Evolutionary conservation across 306 rosid genomes (phyloP).

Genomic region (Pterocarpus santalinus): DNA sequence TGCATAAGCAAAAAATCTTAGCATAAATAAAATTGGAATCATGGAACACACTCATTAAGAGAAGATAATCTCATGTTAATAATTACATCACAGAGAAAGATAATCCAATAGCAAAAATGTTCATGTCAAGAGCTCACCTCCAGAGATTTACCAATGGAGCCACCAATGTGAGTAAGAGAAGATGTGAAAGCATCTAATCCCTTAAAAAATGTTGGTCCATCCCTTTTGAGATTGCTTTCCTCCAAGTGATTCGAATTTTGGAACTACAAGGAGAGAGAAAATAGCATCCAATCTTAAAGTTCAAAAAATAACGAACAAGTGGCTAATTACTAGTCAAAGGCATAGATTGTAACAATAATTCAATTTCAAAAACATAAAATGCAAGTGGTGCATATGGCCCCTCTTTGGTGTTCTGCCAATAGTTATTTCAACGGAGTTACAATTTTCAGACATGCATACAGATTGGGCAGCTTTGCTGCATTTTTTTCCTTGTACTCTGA

Average conservation of each 20-base stretch:
- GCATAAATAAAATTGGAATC: slow-evolving; percentile 35
- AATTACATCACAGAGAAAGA: slow-evolving; percentile 4
- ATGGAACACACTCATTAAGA: slow-evolving; percentile 3
- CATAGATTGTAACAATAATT: slow-evolving; percentile 21
- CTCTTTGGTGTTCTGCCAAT: not conserved
- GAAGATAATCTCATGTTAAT: slow-evolving; percentile 3
- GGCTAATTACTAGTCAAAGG: slow-evolving; percentile 31
- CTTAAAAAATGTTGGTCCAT: slow-evolving; percentile 69
- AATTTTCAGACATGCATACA: slow-evolving; percentile 15
- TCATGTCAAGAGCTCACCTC: slow-evolving; percentile 70
- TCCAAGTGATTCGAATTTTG: slow-evolving; percentile 55
- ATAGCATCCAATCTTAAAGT: slow-evolving; percentile 41
- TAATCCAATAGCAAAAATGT: slow-evolving; percentile 19
- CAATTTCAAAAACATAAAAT: slow-evolving; percentile 24
- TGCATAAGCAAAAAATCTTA: not conserved
- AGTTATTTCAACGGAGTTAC: slow-evolving; percentile 1
- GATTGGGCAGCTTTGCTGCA: slow-evolving; percentile 30
- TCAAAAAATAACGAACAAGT: slow-evolving; percentile 19
- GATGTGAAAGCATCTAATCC: slow-evolving; percentile 86
- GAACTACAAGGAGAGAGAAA: slow-evolving; percentile 57
- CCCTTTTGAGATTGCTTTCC: slow-evolving; percentile 68
- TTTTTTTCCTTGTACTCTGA: slow-evolving; percentile 12
- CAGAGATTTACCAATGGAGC: slow-evolving; percentile 91
- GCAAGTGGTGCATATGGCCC: slow-evolving; percentile 4
- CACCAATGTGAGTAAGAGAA: slow-evolving; percentile 83